These are phyloP conservation scores for Lentinula detonsa DNA, from an alignment of 768 basidiomycete species.

Conservation along the genomic window DNA sequence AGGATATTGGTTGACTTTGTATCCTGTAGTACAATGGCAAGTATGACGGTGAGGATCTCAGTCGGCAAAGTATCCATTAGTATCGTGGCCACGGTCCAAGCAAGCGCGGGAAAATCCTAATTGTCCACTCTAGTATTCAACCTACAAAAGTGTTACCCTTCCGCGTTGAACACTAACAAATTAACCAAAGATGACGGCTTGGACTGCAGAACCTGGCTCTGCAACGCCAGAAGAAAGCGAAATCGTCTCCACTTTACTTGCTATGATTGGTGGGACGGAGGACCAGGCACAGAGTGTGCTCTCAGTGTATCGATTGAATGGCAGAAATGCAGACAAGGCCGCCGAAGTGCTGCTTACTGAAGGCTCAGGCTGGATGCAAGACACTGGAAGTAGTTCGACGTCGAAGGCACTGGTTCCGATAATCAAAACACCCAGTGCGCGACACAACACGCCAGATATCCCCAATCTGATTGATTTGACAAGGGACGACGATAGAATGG, in stretches of 20 bases:
- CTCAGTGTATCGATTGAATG: background rate
- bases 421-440: background rate
- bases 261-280: background rate
- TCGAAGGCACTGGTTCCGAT: background rate
- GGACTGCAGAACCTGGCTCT: background rate
- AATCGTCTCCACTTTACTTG: background rate
- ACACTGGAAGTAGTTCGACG: background rate
- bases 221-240: background rate
- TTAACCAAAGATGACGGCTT: background rate
- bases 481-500: background rate
- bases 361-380: too few relatives aligned
- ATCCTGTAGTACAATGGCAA: background rate
- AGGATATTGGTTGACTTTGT: conserved; percentile 12
- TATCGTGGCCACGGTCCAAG: background rate
- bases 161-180: background rate
- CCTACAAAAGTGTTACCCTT: too few relatives aligned
- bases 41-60: conserved; percentile 1
- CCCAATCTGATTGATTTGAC: background rate
- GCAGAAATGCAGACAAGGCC: background rate
- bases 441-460: background rate
- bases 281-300: background rate
- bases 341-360: background rate
- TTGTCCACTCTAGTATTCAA: background rate
- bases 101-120: background rate
- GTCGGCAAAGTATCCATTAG: background rate